Evolutionary conservation across 768 basidiomycete genomes (phyloP), one percentile per base, ranked within the genome.

Genomic region (Termitomyces sp.): DNA sequence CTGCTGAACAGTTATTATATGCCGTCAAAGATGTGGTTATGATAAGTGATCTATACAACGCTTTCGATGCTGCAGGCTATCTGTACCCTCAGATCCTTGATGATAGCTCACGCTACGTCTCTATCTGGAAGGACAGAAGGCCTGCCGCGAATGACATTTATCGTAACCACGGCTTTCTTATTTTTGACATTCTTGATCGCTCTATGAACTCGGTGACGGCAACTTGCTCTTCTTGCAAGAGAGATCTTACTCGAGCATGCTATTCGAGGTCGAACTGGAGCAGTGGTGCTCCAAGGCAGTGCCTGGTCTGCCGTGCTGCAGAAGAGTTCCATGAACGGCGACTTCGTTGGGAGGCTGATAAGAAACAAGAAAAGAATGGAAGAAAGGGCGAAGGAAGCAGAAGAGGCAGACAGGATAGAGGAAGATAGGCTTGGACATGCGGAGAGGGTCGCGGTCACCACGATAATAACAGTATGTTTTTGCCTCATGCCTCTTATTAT

Each of bases 51-150:
- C 36, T 64, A 4, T 55, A 46, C 52, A 49, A 38, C 18, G 22
- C 28, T 5, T 64, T 64, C 35, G 20, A 32, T 12, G 45, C 20
- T 13, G 55, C 55, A 22, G 42, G 42, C 12, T 63, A 60, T 51
- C 52, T 63, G 46, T 59, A 60, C 36, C 13, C 36, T 16, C 22
- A 57, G 33, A 46, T 57, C 13, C 32, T 36, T 8, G 44, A 28
- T 7, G 63, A 64, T 33, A 64, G 63, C 56, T 44, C 40, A 32
- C 56, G 56, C 33, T 64, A 64, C 39, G 38, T 60, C 56, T 53
- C 59, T 11, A 36, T 64, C 44, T 64, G 63, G 63, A 39, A 32
- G 12, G 59, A 64, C 55, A 40, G 32, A 49, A 44, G 36, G 38
- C 59, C 56, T 28, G 51, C 22, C 8, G 28, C n/a, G 32, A 28